Percentiles rank a stretch among this genome's conserved stretches.
Conservation (phyloP, 2,329 filamentous ascomycete genomes). For the Beauveria varroae region DNA sequence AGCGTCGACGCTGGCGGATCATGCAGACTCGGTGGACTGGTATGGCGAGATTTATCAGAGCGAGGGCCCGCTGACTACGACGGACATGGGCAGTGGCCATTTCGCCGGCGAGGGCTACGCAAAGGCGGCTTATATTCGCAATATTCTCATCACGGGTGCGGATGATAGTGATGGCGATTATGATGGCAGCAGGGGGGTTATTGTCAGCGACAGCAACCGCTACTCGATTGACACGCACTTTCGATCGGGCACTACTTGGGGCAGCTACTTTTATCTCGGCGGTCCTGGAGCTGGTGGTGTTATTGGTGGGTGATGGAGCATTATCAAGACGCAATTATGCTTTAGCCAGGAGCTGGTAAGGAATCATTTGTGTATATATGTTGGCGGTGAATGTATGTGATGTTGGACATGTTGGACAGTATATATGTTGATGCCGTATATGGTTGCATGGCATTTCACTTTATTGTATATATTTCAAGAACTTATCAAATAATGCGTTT, state of each 20-base stretch:
- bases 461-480: no score
- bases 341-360: background rate
- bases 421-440: no score
- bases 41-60: constrained; percentile 13
- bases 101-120: constrained; percentile 8
- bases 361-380: background rate
- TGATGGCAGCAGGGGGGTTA: constrained; percentile 4
- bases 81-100: constrained; percentile 13
- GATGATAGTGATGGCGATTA: background rate
- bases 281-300: constrained; percentile 13
- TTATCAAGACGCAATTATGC: background rate
- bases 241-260: background rate
- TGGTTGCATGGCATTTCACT: no score
- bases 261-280: constrained; percentile 11
- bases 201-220: constrained; percentile 10
- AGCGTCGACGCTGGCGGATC: constrained; percentile 5
- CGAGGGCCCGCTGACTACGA: constrained; percentile 8
- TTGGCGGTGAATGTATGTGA: background rate
- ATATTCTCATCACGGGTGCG: constrained; percentile 2
- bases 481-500: no score
- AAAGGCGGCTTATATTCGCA: constrained; percentile 12
- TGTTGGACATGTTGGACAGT: no score
- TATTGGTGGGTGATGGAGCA: constrained; percentile 4
- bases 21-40: constrained; percentile 8
- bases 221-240: constrained; percentile 13